Base-by-base conservation (phyloP, 768 basidiomycete genomes). In the Boletus tylopilopsis region DNA sequence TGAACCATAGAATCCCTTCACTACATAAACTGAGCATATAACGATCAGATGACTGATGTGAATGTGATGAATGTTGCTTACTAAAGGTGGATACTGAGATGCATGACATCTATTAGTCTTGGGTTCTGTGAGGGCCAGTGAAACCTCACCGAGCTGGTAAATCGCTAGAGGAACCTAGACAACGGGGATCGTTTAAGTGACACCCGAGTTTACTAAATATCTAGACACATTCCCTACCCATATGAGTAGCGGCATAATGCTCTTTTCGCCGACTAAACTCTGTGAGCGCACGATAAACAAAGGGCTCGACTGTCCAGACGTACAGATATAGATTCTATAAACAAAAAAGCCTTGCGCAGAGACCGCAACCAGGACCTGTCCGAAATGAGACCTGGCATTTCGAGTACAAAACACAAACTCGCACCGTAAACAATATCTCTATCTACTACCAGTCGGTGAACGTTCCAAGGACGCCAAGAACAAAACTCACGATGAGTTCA, bases 401-500 rank as follows among this genome's bases (percentile, higher is more conserved):
- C 1, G 7, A 4, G 5, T 2, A 16, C 5, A 12, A 25, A 18
- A 30, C 7, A 24, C 13, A 30, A 2, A 19, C 1, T 6, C 15
- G 0, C 34, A 60, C 58, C 40, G 27, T 47, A 0, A 35, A 45
- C 9, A 50, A 6, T 12, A 35, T 1, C 47, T 55, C 49, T 3
- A 56, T 0, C 58, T 60, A 24, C 16, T 22, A 36, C 18, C n/a
- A 8, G 19, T 56, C 6, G 13, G 34, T 30, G n/a, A 4, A 34
- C 10, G 6, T 19, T 25, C 15, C 39, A 35, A 16, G 8, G 10
- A n/a, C 6, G 1, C 24, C 19, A 27, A 8, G 19, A 12, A 38
- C 4, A 9, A 13, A n/a, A 44, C 58, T 57, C 45, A 59, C 58
- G 0, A 40, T 6, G n/a, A 52, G 15, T 0, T 59, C 58, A 0